A percentile compares a stretch with the other conserved stretches of the same genome.
Evolutionary conservation across 495 filamentous ascomycete genomes (phyloP).

Genomic region (Aspergillus diversus): DNA sequence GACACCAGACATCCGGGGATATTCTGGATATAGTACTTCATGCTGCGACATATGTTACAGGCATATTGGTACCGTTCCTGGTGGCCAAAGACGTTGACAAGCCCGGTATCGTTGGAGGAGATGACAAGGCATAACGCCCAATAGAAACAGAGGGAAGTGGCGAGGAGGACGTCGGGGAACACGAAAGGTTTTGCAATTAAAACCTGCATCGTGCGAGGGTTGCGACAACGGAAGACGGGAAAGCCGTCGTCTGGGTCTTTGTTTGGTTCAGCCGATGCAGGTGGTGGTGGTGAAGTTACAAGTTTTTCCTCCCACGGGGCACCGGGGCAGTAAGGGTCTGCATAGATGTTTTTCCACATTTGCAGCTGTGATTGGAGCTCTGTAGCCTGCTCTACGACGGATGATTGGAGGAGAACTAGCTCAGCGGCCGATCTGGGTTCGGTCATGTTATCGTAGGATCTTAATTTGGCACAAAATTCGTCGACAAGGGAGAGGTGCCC

Average conservation of each 20-base stretch:
- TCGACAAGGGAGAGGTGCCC: constrained; percentile 28
- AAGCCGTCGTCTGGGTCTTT: constrained; percentile 11
- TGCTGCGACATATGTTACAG: constrained; percentile 35
- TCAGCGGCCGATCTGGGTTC: constrained; percentile 10
- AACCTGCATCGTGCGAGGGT: constrained; percentile 22
- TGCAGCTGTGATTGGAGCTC: constrained; percentile 27
- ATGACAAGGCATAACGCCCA: constrained; percentile 31
- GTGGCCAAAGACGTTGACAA: constrained; percentile 24
- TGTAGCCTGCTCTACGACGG: constrained; percentile 26
- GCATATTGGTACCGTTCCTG: constrained; percentile 32
- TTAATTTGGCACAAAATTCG: constrained; percentile 18
- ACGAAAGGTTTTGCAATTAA: constrained; percentile 17
- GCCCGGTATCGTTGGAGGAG: constrained; percentile 24
- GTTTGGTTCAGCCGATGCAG: not conserved
- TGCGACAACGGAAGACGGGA: constrained; percentile 27
- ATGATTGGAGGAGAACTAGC: constrained; percentile 20
- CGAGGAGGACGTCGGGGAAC: constrained; percentile 30
- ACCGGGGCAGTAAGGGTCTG: constrained; percentile 24
- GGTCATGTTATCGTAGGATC: not conserved
- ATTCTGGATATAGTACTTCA: constrained; percentile 32
- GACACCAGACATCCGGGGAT: constrained; percentile 32
- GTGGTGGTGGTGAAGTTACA: not conserved
- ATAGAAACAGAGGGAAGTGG: constrained; percentile 29
- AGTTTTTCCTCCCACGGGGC: constrained; percentile 20
- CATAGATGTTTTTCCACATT: constrained; percentile 26